Conservation (phyloP, 257 asterid species). For the Solanum etuberosum region DNA sequence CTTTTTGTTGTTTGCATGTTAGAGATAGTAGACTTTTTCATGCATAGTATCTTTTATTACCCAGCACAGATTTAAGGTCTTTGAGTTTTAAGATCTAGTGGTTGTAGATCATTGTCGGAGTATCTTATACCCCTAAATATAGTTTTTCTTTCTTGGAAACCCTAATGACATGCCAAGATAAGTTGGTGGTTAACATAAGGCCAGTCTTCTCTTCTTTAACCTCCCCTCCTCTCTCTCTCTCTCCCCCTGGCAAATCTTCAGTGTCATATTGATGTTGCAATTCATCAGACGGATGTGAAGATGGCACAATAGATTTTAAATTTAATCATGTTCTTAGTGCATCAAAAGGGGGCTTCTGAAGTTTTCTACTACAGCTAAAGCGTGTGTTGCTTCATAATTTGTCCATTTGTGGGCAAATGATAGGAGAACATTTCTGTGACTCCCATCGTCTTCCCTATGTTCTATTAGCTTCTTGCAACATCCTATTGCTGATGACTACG, state of each 20-base stretch:
- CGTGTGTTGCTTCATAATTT: not conserved
- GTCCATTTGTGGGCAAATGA: not conserved
- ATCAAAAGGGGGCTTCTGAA: not conserved
- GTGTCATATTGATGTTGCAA: not conserved
- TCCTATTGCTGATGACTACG: not conserved
- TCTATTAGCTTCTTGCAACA: not conserved
- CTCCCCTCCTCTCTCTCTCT: too few relatives aligned
- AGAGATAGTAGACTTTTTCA: not conserved
- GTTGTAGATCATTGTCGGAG: not conserved
- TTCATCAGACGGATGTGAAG: not conserved
- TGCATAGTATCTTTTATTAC: not conserved
- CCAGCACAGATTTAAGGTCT: not conserved
- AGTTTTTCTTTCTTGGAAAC: not conserved
- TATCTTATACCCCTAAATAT: not conserved
- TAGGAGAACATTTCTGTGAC: not conserved
- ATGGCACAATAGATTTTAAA: not conserved
- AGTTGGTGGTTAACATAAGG: not conserved
- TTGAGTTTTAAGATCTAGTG: not conserved
- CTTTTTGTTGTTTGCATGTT: not conserved
- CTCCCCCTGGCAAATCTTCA: not conserved
- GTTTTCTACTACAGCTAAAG: not conserved
- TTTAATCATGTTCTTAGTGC: not conserved
- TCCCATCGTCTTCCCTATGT: not conserved
- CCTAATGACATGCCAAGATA: not conserved
- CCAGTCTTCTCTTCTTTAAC: not conserved